Percentiles rank a stretch among this genome's conserved stretches.
phyloP scores from a whole-genome alignment of 73 alveolate species.

The Paramecium sexaurelia region DNA sequence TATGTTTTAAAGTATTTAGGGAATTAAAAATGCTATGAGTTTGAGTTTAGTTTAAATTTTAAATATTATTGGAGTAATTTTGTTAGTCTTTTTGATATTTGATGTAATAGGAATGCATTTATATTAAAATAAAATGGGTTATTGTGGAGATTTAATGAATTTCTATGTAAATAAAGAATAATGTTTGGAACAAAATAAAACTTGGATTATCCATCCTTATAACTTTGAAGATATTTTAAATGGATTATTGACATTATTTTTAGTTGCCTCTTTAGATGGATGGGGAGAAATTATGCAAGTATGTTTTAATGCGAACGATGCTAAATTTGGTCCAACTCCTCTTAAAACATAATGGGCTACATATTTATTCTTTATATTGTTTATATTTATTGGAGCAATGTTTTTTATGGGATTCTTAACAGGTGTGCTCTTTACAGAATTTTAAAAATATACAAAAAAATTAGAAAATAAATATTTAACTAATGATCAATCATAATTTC shows the following conservation, averaged over 20 bases:
- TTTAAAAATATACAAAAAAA: slow-evolving; percentile 31
- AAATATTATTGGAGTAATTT: slow-evolving; percentile 27
- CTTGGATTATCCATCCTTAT: slow-evolving; percentile 13
- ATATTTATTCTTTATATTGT: slow-evolving; percentile 24
- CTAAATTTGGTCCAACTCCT: slow-evolving; percentile 2
- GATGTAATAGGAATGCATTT: slow-evolving; percentile 50
- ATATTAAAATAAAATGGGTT: slow-evolving; percentile 36
- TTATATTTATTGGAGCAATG: slow-evolving; percentile 51
- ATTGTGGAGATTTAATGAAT: slow-evolving; percentile 30
- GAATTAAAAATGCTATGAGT: slow-evolving; percentile 49
- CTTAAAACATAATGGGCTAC: slow-evolving; percentile 49
- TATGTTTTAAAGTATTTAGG: slow-evolving; percentile 13
- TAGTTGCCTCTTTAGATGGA: slow-evolving; percentile 16
- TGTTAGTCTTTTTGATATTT: slow-evolving; percentile 29
- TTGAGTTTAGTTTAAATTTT: slow-evolving; percentile 35
- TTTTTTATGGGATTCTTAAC: slow-evolving; percentile 45
- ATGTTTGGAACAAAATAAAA: not conserved
- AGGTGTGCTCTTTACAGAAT: slow-evolving; percentile 29
- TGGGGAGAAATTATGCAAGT: slow-evolving; percentile 50
- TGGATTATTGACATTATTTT: slow-evolving; percentile 38
- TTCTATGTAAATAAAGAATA: not conserved
- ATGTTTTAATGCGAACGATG: slow-evolving; percentile 19
- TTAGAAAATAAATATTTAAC: slow-evolving; percentile 4
- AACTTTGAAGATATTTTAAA: slow-evolving; percentile 23
- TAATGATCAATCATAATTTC: slow-evolving; percentile 36